Evolutionary conservation across 768 basidiomycete species (phyloP).

Genomic region (Xerocomus potaroensis): DNA sequence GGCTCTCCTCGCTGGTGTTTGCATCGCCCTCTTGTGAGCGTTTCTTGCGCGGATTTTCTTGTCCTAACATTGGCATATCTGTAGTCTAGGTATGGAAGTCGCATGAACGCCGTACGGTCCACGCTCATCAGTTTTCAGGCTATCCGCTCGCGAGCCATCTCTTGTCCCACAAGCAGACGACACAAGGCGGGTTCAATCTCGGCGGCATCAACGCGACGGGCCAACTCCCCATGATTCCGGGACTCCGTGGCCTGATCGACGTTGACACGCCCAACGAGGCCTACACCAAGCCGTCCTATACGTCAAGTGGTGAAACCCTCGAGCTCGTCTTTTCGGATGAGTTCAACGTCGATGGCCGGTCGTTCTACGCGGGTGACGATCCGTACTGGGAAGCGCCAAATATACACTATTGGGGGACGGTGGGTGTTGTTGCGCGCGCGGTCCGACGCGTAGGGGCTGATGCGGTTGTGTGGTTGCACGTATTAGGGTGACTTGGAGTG

Average conservation of each 20-base stretch:
- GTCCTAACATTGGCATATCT: neutral
- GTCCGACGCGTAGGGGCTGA: slow-evolving; percentile 5
- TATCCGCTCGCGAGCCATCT: slow-evolving; percentile 51
- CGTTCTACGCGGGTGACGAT: slow-evolving; percentile 68
- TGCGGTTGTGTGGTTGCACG: neutral
- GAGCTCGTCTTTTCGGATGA: slow-evolving; percentile 77
- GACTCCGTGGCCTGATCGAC: slow-evolving; percentile 50
- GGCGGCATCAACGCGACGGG: slow-evolving; percentile 74
- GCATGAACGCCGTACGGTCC: neutral
- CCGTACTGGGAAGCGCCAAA: slow-evolving; percentile 55
- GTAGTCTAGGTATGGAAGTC: slow-evolving; percentile 14
- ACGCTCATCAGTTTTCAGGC: slow-evolving; percentile 22
- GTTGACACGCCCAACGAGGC: slow-evolving; percentile 46
- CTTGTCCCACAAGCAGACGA: slow-evolving; percentile 34
- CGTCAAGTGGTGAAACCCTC: slow-evolving; percentile 30
- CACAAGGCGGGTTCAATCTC: slow-evolving; percentile 60
- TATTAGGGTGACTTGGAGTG: slow-evolving; percentile 49
- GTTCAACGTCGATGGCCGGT: slow-evolving; percentile 68
- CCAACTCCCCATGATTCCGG: slow-evolving; percentile 46
- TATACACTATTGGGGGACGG: slow-evolving; percentile 65
- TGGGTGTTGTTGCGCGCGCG: slow-evolving; percentile 23
- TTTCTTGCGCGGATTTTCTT: neutral
- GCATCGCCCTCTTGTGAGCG: slow-evolving; percentile 56
- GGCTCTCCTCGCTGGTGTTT: slow-evolving; percentile 45
- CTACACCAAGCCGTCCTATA: slow-evolving; percentile 39